Evolutionary conservation across 805 yeast species (phyloP), one percentile per base, ranked within the genome.

Genomic region (Alloascoidea hylecoeti): DNA sequence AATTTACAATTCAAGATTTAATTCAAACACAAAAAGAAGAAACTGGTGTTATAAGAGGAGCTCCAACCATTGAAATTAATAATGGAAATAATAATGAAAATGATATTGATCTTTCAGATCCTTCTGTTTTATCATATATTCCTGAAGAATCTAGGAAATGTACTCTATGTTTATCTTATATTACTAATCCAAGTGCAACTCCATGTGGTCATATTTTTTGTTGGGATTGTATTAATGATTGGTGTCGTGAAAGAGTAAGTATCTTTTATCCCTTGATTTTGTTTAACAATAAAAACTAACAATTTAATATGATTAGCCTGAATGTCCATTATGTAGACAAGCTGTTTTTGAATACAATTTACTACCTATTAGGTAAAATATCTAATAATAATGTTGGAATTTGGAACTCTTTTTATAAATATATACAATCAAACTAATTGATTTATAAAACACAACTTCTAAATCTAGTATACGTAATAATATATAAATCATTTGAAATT

Each of bases 181-280:
- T 89, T 92, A 64, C 59, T 1, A 72, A 82, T 43, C 97, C 98
- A 3, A 64, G 95, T 1, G 72, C 83, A 42, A 85, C 95, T 0
- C 71, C 77, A 3, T 89, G 98, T 57, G 98, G 97, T 0, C 98
- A 89, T 54, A 41, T 84, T 13, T 89, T 83, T 55, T 89, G 98
- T 57, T 89, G 97, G 96, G 65, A 63, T 4, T 89, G 97, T 53
- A 75, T 86, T 3, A 66, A 75, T 4, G 94, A 82, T 47, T 89
- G 97, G 97, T 73, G 86, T 41, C 65, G 84, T 44, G 95, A 86
- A 46, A 68, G 70, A 38, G 36, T 34, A 18, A 34, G 36, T 34
- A 13, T 16, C 9, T 32, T 32, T 5, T 32, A 14, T 6, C 12
- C 34, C n/a, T 6, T 32, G 5, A n/a, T 32, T 5, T 5, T 9